Conservation (phyloP, 108 stramenopile genomes). For the Skeletonema menzelii region DNA sequence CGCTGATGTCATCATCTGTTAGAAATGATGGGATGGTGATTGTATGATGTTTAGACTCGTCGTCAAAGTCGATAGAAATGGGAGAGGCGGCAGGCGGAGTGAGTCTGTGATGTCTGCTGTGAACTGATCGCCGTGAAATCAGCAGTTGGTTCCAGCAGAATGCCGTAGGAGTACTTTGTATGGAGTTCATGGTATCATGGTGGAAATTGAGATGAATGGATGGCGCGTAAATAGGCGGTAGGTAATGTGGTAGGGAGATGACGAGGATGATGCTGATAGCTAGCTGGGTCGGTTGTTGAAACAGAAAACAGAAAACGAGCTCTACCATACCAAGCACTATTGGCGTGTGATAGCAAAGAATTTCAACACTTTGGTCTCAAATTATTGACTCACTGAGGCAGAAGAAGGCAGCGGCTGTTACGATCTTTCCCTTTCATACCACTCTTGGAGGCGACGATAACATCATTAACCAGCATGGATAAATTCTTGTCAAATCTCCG, state of each 20-base stretch:
- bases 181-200: background rate
- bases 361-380: too few relatives aligned
- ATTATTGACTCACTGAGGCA: too few relatives aligned
- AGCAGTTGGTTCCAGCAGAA: background rate
- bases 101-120: background rate
- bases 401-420: too few relatives aligned
- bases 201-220: too few relatives aligned
- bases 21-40: conserved; percentile 42
- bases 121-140: background rate
- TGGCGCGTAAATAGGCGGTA: background rate
- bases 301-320: too few relatives aligned
- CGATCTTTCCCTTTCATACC: too few relatives aligned
- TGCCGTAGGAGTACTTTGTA: background rate
- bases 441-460: too few relatives aligned
- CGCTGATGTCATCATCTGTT: conserved; percentile 13
- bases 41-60: conserved; percentile 18
- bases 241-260: background rate
- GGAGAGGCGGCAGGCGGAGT: background rate
- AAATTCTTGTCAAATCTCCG: conserved; percentile 40
- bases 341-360: too few relatives aligned
- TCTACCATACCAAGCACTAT: too few relatives aligned
- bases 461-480: conserved; percentile 15
- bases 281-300: too few relatives aligned
- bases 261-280: too few relatives aligned
- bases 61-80: conserved; percentile 5